A percentile compares a stretch with the other conserved stretches of the same genome.
Conservation (phyloP, 2,329 filamentous ascomycete species). For the Penicillium sclerotigenum region DNA sequence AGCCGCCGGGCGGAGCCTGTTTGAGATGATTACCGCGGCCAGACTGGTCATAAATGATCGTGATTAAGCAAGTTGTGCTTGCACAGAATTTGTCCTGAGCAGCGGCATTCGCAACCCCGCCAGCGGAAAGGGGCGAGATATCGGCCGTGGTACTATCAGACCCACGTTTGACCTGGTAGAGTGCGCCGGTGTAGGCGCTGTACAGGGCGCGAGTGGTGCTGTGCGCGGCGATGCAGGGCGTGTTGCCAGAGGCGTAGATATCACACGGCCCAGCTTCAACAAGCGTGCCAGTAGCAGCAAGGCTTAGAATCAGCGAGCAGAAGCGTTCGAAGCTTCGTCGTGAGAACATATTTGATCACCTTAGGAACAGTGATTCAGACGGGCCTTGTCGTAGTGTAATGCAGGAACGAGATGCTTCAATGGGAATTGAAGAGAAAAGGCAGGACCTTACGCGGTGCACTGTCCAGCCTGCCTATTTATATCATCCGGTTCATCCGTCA, state of each 20-base stretch:
- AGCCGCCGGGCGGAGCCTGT: slow-evolving; percentile 58
- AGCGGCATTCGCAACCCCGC: slow-evolving; percentile 61
- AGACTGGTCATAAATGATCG: slow-evolving; percentile 65
- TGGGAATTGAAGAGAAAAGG: background rate
- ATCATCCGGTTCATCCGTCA: background rate
- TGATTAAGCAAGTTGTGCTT: slow-evolving; percentile 61
- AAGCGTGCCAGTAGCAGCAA: slow-evolving; percentile 40
- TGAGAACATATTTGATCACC: slow-evolving; percentile 32
- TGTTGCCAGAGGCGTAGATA: slow-evolving; percentile 57
- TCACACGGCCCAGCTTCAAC: slow-evolving; percentile 59
- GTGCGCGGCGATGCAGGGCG: slow-evolving; percentile 63
- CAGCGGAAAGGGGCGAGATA: slow-evolving; percentile 54
- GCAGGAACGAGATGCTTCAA: background rate
- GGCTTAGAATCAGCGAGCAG: slow-evolving; percentile 30
- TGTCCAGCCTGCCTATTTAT: background rate
- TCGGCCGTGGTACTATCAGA: slow-evolving; percentile 49
- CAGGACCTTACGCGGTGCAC: background rate
- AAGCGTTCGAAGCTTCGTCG: slow-evolving; percentile 25
- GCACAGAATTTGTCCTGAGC: slow-evolving; percentile 61
- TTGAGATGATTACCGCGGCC: slow-evolving; percentile 61
- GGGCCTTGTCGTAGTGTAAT: background rate
- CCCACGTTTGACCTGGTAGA: slow-evolving; percentile 60
- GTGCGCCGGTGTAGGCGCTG: slow-evolving; percentile 49
- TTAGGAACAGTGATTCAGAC: background rate
- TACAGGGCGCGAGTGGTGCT: slow-evolving; percentile 64